Evolutionary conservation across 1,139 yeast species (phyloP).

Genomic region (Meyerozyma sp.): DNA sequence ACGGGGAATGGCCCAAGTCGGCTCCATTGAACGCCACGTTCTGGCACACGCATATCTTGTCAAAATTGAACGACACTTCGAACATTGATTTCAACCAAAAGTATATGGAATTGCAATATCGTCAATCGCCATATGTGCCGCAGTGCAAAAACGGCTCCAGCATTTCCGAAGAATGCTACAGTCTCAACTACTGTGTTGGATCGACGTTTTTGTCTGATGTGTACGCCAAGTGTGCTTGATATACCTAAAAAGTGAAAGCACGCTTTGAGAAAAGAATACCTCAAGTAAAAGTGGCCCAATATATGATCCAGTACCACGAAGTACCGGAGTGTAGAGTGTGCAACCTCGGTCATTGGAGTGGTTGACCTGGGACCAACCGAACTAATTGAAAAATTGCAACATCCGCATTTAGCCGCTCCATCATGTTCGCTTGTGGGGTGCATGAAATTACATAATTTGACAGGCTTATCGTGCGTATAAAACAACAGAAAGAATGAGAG

Average conservation of each 20-base stretch:
- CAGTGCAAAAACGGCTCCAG: constrained; percentile 33
- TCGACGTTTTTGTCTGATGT: constrained; percentile 16
- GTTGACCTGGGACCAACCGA: background rate
- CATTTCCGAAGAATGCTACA: constrained; percentile 30
- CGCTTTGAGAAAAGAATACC: too few relatives aligned
- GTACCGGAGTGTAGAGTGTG: background rate
- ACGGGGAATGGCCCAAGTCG: constrained; percentile 41
- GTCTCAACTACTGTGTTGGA: constrained; percentile 40
- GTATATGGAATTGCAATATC: constrained; percentile 43
- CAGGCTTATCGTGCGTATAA: too few relatives aligned
- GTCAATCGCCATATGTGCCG: constrained; percentile 49
- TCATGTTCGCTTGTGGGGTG: too few relatives aligned
- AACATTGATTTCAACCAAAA: constrained; percentile 39
- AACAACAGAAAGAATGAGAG: too few relatives aligned
- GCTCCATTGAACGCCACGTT: constrained; percentile 56
- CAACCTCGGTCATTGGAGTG: background rate
- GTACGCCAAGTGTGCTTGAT: constrained; percentile 10
- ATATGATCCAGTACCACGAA: background rate
- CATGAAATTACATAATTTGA: too few relatives aligned
- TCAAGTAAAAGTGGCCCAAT: background rate
- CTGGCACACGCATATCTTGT: constrained; percentile 43
- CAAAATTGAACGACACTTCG: constrained; percentile 26
- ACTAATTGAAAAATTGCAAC: too few relatives aligned
- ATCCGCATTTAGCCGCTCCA: too few relatives aligned
- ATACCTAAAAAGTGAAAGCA: too few relatives aligned